Conservation (phyloP, 352 stramenopile genomes). For the Aphanomyces stellatus region DNA sequence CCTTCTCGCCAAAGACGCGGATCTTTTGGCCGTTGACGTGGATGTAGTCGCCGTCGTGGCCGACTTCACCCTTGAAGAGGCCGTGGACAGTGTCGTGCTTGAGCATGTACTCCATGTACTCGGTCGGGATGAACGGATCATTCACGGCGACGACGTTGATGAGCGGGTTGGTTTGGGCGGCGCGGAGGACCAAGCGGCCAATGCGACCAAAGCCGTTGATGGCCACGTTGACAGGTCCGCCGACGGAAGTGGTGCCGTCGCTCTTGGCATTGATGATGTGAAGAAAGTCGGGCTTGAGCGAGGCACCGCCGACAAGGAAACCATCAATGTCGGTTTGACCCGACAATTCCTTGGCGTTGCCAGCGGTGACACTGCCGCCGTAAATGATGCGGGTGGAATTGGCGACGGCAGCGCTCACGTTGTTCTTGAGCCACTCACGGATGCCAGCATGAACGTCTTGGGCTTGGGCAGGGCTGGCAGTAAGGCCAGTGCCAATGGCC, state of each 20-base stretch:
- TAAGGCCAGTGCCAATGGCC: constrained; percentile 97
- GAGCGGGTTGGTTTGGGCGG: constrained; percentile 76
- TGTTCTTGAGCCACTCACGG: constrained; percentile 88
- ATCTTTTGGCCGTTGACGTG: constrained; percentile 92
- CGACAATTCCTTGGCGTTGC: constrained; percentile 90
- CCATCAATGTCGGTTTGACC: constrained; percentile 97
- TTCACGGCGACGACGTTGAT: constrained; percentile 92
- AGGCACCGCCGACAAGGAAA: constrained; percentile 96
- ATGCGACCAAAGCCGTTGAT: constrained; percentile 99
- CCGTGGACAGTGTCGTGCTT: constrained; percentile 91
- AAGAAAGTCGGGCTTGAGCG: constrained; percentile 95
- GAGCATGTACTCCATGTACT: constrained; percentile 97
- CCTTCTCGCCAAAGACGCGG: constrained; percentile 90
- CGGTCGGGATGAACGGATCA: constrained; percentile 91
- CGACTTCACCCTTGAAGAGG: constrained; percentile 75
- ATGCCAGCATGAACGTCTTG: constrained; percentile 96
- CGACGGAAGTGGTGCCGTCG: constrained; percentile 33
- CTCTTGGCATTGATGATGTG: constrained; percentile 94
- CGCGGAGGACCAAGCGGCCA: constrained; percentile 93
- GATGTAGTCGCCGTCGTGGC: constrained; percentile 81
- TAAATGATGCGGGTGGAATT: constrained; percentile 95
- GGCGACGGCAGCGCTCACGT: constrained; percentile 88
- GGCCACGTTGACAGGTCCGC: constrained; percentile 86
- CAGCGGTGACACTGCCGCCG: constrained; percentile 91
- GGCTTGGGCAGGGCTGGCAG: constrained; percentile 96